phyloP scores from a whole-genome alignment of 768 basidiomycete species.

The Amanita rimosa region DNA sequence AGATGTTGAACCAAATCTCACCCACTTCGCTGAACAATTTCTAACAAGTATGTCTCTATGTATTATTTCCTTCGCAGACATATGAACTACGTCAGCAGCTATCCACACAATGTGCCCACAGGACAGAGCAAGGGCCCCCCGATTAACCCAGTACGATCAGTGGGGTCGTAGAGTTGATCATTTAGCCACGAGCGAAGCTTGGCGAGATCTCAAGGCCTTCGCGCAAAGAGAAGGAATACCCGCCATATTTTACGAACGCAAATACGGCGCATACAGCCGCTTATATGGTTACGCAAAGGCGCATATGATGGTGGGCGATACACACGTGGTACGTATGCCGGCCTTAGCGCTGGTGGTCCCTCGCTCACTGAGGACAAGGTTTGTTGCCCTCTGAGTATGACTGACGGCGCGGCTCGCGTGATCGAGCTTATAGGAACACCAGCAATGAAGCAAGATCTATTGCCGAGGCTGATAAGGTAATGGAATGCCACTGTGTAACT shows the following conservation, averaged over 20 bases:
- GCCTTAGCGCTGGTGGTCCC: background rate
- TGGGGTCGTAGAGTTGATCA: slow-evolving; percentile 61
- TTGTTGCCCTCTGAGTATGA: slow-evolving; percentile 71
- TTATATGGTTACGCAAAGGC: slow-evolving; percentile 57
- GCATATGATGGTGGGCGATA: slow-evolving; percentile 50
- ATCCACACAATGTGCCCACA: slow-evolving; percentile 40
- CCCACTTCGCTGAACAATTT: slow-evolving; percentile 44
- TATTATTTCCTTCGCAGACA: background rate
- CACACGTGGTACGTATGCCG: slow-evolving; percentile 37
- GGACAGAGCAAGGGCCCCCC: slow-evolving; percentile 33
- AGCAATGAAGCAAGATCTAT: slow-evolving; percentile 45
- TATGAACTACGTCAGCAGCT: slow-evolving; percentile 22
- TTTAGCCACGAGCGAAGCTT: slow-evolving; percentile 62
- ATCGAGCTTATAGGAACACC: slow-evolving; percentile 54
- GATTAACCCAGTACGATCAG: slow-evolving; percentile 59
- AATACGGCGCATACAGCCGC: slow-evolving; percentile 48
- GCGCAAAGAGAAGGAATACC: slow-evolving; percentile 56
- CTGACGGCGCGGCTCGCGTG: slow-evolving; percentile 66
- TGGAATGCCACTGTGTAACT: background rate
- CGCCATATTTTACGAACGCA: slow-evolving; percentile 57
- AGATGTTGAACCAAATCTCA: slow-evolving; percentile 52
- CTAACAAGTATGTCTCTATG: slow-evolving; percentile 29
- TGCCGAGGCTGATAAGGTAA: slow-evolving; percentile 53
- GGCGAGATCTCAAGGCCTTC: slow-evolving; percentile 54
- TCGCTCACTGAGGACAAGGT: slow-evolving; percentile 23